Conservation (phyloP, 2,329 filamentous ascomycete species). For the Pseudonectria buxi region DNA sequence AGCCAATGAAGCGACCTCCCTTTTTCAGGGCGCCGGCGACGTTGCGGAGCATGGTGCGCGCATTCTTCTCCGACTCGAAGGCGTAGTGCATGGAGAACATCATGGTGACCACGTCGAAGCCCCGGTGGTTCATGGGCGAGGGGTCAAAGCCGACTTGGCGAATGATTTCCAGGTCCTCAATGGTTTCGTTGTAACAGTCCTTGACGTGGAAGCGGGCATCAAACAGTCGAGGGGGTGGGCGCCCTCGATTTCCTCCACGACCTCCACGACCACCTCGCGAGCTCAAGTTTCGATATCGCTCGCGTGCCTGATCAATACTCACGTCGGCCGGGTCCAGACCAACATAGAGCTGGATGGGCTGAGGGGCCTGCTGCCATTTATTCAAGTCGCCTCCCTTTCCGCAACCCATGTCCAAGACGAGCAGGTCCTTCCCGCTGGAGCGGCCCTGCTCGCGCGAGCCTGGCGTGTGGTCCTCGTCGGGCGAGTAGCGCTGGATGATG, state of each 20-base stretch:
- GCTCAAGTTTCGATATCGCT: conserved; percentile 71
- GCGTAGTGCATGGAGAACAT: conserved; percentile 99
- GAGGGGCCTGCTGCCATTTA: conserved; percentile 95
- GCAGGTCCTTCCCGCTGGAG: conserved; percentile 52
- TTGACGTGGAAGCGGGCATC: conserved; percentile 84
- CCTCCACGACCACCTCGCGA: conserved; percentile 51
- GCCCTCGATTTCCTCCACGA: conserved; percentile 42
- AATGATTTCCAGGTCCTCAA: conserved; percentile 76
- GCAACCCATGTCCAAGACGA: conserved; percentile 90
- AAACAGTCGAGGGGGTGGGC: conserved; percentile 56
- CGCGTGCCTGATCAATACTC: conserved; percentile 82
- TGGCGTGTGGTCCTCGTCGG: conserved; percentile 65
- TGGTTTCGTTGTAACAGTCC: conserved; percentile 82
- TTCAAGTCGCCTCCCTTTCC: conserved; percentile 93
- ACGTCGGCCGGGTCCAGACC: conserved; percentile 90
- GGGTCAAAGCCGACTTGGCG: conserved; percentile 81
- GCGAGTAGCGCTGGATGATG: conserved; percentile 93
- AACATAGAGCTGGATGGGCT: conserved; percentile 85
- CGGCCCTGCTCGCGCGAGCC: conserved; percentile 49
- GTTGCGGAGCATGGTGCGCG: conserved; percentile 86
- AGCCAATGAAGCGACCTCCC: conserved; percentile 87
- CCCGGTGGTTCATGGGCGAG: conserved; percentile 64
- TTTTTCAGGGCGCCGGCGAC: conserved; percentile 87
- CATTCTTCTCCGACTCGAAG: conserved; percentile 87
- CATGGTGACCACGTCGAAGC: conserved; percentile 95